Evolutionary conservation across 2,329 filamentous ascomycete species (phyloP), one percentile per base, ranked within the genome.

Genomic region (Penicillium sp.): DNA sequence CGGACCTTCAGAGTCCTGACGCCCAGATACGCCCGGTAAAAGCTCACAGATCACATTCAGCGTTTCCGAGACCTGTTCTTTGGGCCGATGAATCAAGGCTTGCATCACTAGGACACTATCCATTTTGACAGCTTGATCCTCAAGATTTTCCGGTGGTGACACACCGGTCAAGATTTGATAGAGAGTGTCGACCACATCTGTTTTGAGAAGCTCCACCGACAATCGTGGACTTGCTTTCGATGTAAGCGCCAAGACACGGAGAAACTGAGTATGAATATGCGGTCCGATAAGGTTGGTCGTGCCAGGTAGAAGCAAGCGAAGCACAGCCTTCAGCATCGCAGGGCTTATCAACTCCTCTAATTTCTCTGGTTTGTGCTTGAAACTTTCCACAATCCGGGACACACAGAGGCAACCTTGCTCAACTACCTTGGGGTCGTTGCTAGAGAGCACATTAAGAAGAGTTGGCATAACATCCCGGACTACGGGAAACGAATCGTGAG

Each of bases 101-200:
- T 99, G 95, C 96, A 99, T 99, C 71, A 99, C 95, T 50, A 99
- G 87, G 59, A 98, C 94, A 73, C 93, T 97, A 77, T 98, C 94
- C 66, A 98, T 90, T 78, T 96, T 97, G 31, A 77, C 69, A 7
- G 71, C 69, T 1, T 72, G 72, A 47, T 70, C 72, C 17, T 77
- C 44, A 87, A 90, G 31, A 89, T 90, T 91, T 65, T 84, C 86
- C 0, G 95, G 95, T 1, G 95, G 93, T 0, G 95, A 98, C 2
- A 99, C 92, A 21, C 95, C 95, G 0, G 95, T 98, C 54, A 99
- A 81, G 47, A 99, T 98, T 77, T 99, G 95, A 74, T 98, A 99
- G 2, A 99, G 83, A 0, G 95, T 99, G 77, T 98, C 95, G 29
- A 99, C 95, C 58, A 99, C 91, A 69, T 97, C 94, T 85, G 98